phyloP scores from a whole-genome alignment of 2,329 filamentous ascomycete genomes.

The Claviceps arundinis region DNA sequence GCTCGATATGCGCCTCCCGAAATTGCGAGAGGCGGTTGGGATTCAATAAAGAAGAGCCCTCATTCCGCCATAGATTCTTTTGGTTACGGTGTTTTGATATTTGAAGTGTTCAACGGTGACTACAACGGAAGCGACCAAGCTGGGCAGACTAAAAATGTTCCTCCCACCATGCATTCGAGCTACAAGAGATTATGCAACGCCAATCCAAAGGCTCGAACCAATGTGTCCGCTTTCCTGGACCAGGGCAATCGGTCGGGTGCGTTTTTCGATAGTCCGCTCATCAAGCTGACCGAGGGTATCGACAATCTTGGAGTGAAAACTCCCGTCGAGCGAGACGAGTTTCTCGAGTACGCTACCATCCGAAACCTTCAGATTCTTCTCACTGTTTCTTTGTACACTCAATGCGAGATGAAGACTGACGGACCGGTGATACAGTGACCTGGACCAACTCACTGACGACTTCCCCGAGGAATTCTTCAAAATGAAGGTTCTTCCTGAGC shows the following conservation, averaged over 20 bases:
- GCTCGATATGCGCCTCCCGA: constrained; percentile 79
- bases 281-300: constrained; percentile 83
- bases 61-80: constrained; percentile 77
- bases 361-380: constrained; percentile 11
- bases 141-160: constrained; percentile 74
- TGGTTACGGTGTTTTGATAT: constrained; percentile 70
- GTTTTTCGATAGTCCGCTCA: constrained; percentile 88
- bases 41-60: constrained; percentile 71
- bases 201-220: constrained; percentile 80
- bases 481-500: constrained; percentile 85
- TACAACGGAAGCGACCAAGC: constrained; percentile 67
- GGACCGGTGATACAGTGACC: constrained; percentile 36
- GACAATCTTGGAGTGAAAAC: constrained; percentile 85
- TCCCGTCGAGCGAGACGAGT: constrained; percentile 69
- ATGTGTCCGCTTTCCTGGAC: constrained; percentile 74
- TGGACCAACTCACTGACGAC: constrained; percentile 79
- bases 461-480: constrained; percentile 98
- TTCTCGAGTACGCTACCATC: constrained; percentile 47
- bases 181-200: constrained; percentile 83
- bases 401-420: constrained; percentile 12
- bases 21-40: constrained; percentile 78
- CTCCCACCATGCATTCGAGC: constrained; percentile 75
- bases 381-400: constrained; percentile 9
- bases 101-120: constrained; percentile 82
- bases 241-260: constrained; percentile 70